Percentiles rank a stretch among this genome's conserved stretches.
These are phyloP conservation scores for Rosellinia necatrix DNA, from an alignment of 2,329 filamentous ascomycete species.

Conservation along the genomic window DNA sequence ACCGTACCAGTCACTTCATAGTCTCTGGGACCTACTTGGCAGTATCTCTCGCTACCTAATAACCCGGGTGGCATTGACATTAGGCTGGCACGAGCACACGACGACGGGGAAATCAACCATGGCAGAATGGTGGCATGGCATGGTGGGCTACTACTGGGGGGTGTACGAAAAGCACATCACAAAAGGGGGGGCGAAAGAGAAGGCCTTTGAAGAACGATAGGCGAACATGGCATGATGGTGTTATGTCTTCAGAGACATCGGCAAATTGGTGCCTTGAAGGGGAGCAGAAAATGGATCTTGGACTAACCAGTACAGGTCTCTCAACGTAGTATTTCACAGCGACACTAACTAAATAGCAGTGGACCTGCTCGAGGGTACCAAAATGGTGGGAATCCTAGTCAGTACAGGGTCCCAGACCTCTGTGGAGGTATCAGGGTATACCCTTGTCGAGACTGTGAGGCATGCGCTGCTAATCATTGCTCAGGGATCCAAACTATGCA, in stretches of 20 bases:
- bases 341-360: slow-evolving; percentile 20
- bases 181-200: slow-evolving; percentile 23
- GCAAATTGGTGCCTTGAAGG: slow-evolving; percentile 19
- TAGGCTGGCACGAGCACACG: slow-evolving; percentile 39
- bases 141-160: slow-evolving; percentile 16
- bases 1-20: slow-evolving; percentile 37
- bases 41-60: slow-evolving; percentile 35
- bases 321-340: slow-evolving; percentile 15
- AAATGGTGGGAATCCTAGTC: slow-evolving; percentile 39
- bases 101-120: slow-evolving; percentile 33
- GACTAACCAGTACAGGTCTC: slow-evolving; percentile 22
- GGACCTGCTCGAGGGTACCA: slow-evolving; percentile 36
- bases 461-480: slow-evolving; percentile 40
- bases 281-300: slow-evolving; percentile 17
- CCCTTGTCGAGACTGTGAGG: slow-evolving; percentile 37
- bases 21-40: slow-evolving; percentile 41
- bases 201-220: slow-evolving; percentile 21
- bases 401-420: slow-evolving; percentile 33
- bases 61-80: slow-evolving; percentile 36
- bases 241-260: slow-evolving; percentile 26
- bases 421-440: slow-evolving; percentile 37
- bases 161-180: slow-evolving; percentile 19
- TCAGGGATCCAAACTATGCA: slow-evolving; percentile 37
- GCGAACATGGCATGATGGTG: slow-evolving; percentile 26
- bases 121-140: slow-evolving; percentile 25